Base-by-base conservation (phyloP, 768 basidiomycete genomes). In the Russula abietina region DNA sequence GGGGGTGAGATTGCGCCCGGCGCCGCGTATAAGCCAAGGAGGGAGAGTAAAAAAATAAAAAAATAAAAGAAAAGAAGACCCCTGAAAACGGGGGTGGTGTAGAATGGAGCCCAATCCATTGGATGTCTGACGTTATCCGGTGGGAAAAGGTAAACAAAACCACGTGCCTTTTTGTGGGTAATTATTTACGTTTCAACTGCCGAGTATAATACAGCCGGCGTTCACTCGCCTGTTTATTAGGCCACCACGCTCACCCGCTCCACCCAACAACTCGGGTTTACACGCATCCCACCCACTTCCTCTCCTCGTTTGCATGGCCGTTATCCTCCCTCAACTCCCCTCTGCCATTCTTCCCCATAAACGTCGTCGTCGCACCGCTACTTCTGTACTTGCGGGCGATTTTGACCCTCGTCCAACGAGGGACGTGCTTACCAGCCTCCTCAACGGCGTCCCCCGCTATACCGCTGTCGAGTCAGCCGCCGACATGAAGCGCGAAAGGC, bases 401-500 rank as follows among this genome's bases (percentile, higher is more conserved):
- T 90, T 89, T 73, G 90, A 91, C 76, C 72, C 79, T 6, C 80
- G 80, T 22, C 84, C 86, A 0, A 70, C 79, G 41, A 82, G 90
- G 71, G 89, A 91, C 74, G 88, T 87, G 65, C 79, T 92, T 67
- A 91, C 90, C 16, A 88, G 86, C 73, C 73, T 91, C 55, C 76
- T 91, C 69, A 91, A 91, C 69, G 88, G 89, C 55, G 86, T 90
- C 33, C 80, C 80, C 0, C 82, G 82, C 8, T 86, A 89, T 73
- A 80, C 82, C 64, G 79, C 75, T 17, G 81, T 84, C 30, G 87
- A 88, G 75, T 80, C 77, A 60, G 81, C 84, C 33, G 85, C 86
- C 65, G 81, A 83, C 71, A 68, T 75, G 48, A 79, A 80, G 67
- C 78, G 80, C 72, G 80, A 75, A 65, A 81, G 77, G 73, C 86